phyloP scores from a whole-genome alignment of 768 basidiomycete species.

The Tulasnella sp. region DNA sequence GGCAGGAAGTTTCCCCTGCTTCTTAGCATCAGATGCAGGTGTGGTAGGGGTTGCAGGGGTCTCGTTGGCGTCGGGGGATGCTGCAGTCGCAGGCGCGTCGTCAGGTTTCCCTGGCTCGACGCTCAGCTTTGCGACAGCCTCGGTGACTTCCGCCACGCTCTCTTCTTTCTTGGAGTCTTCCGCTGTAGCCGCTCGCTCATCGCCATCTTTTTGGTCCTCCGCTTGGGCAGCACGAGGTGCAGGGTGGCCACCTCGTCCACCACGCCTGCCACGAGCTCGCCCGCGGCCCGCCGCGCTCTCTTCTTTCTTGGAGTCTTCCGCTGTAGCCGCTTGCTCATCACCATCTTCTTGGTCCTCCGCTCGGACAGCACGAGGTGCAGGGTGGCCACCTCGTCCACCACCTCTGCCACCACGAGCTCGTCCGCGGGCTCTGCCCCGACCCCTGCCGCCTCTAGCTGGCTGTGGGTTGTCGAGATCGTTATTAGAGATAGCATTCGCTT shows the following conservation, averaged over 20 bases:
- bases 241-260: neutral
- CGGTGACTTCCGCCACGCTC: neutral
- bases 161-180: neutral
- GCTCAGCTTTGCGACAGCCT: neutral
- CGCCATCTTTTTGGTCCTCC: conserved; percentile 15
- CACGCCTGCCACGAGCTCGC: neutral
- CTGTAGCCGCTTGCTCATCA: conserved; percentile 1
- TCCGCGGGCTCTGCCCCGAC: neutral
- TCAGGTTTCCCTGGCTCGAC: neutral
- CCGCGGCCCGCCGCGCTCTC: neutral
- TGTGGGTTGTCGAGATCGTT: neutral
- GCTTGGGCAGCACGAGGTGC: conserved; percentile 3
- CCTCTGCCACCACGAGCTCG: neutral
- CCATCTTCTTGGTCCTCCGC: conserved; percentile 15
- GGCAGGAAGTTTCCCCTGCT: conserved; percentile 30
- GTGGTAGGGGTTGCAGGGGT: conserved; percentile 1
- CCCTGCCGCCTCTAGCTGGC: neutral
- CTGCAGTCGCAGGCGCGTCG: neutral
- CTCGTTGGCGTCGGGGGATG: neutral
- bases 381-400: conserved; percentile 3
- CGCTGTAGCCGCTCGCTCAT: neutral
- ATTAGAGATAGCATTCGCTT: neutral
- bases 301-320: neutral
- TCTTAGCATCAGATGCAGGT: conserved; percentile 18
- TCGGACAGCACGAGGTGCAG: conserved; percentile 10